phyloP scores from a whole-genome alignment of 441 rosid species.

The Mallotus japonicus region DNA sequence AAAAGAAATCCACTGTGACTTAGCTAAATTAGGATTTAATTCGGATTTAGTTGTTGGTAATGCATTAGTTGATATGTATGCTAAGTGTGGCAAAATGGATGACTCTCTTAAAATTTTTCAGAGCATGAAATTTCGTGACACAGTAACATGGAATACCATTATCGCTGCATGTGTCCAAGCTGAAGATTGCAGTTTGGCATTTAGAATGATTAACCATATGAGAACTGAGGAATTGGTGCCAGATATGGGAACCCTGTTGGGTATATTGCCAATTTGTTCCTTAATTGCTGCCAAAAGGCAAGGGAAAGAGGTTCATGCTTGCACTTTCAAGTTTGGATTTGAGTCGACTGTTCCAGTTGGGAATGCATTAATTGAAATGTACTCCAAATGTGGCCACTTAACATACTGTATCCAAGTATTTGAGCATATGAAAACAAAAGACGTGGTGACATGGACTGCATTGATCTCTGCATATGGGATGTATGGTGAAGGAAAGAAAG shows the following conservation, averaged over 20 bases:
- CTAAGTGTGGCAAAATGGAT: conserved; percentile 62
- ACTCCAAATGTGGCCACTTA: conserved; percentile 65
- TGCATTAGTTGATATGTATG: conserved; percentile 64
- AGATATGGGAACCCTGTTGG: conserved; percentile 37
- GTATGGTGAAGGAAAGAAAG: conserved; percentile 60
- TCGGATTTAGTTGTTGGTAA: conserved; percentile 51
- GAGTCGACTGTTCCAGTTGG: conserved; percentile 47
- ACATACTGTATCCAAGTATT: conserved; percentile 40
- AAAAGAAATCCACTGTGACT: conserved; percentile 43
- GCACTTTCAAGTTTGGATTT: conserved; percentile 47
- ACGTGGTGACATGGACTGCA: conserved; percentile 71
- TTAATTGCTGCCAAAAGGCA: conserved; percentile 51
- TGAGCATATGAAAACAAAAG: conserved; percentile 49
- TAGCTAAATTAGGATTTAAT: conserved; percentile 40
- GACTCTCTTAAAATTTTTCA: conserved; percentile 50
- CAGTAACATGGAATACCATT: conserved; percentile 71
- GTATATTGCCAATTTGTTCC: conserved; percentile 48
- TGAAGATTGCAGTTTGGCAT: conserved; percentile 47
- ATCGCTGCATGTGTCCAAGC: conserved; percentile 54
- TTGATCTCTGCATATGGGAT: conserved; percentile 63
- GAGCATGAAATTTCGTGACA: conserved; percentile 39
- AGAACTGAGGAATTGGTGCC: conserved; percentile 38
- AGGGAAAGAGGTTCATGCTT: conserved; percentile 66
- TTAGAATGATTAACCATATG: conserved; percentile 43
- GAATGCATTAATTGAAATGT: conserved; percentile 68